Percentiles rank a stretch among this genome's conserved stretches.
Evolutionary conservation across 768 basidiomycete species (phyloP).

Genomic region (Termitomyces sp.): DNA sequence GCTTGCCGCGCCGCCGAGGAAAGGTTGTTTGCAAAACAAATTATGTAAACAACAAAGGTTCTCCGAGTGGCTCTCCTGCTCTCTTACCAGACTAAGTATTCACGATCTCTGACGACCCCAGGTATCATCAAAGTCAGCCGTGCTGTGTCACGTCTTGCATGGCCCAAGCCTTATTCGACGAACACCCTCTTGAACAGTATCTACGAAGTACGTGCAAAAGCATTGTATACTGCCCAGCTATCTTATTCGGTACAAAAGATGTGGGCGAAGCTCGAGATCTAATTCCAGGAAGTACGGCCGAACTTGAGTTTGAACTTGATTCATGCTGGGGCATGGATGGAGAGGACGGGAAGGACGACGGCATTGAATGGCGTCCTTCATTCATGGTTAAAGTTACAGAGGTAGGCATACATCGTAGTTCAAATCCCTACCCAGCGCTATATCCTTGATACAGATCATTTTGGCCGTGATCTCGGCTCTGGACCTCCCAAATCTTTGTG

Average conservation of each 20-base stretch:
- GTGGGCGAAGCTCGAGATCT: conserved; percentile 53
- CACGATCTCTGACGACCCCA: conserved; percentile 19
- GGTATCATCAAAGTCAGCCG: neutral
- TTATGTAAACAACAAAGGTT: conserved; percentile 3
- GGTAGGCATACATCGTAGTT: conserved; percentile 28
- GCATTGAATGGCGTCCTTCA: conserved; percentile 34
- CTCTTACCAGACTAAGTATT: neutral
- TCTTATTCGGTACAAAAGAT: conserved; percentile 32
- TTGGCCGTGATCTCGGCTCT: conserved; percentile 34
- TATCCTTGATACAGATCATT: conserved; percentile 30
- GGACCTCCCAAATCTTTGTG: conserved; percentile 27
- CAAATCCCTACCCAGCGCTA: neutral
- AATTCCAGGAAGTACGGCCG: conserved; percentile 54
- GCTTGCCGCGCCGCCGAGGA: neutral
- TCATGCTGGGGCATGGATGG: conserved; percentile 26
- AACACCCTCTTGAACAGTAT: conserved; percentile 74
- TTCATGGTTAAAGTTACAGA: conserved; percentile 33
- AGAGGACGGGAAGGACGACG: conserved; percentile 17
- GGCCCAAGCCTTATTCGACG: conserved; percentile 78
- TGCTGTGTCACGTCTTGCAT: conserved; percentile 32
- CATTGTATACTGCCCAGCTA: neutral
- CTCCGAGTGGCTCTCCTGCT: neutral
- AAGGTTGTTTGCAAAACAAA: conserved; percentile 1
- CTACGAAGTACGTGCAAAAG: conserved; percentile 50
- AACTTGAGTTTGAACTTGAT: conserved; percentile 37